Percentiles rank a stretch among this genome's conserved stretches.
Evolutionary conservation across 2,329 filamentous ascomycete genomes (phyloP).

Genomic region (Cercospora citrullina): DNA sequence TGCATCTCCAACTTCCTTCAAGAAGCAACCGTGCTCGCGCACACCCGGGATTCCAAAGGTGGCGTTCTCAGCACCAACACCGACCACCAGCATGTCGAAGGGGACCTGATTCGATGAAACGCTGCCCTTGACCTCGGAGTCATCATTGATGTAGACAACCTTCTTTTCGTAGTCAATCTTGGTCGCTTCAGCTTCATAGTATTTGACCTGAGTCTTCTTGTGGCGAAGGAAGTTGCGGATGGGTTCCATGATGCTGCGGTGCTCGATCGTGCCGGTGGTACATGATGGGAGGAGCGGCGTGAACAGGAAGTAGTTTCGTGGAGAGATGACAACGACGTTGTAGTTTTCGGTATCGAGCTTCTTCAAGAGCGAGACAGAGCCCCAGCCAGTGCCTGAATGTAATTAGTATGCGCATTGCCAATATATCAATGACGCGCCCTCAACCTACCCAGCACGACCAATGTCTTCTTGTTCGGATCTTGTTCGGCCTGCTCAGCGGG

Average conservation of each 20-base stretch:
- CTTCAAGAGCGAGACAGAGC: conserved; percentile 92
- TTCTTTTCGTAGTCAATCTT: conserved; percentile 92
- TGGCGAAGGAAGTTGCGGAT: conserved; percentile 92
- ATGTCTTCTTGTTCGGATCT: conserved; percentile 91
- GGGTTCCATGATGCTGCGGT: conserved; percentile 99
- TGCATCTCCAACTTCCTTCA: conserved; percentile 97
- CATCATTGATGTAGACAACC: conserved; percentile 84
- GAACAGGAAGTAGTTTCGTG: conserved; percentile 99
- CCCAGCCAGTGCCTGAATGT: conserved; percentile 84
- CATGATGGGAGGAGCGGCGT: conserved; percentile 95
- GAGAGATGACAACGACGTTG: conserved; percentile 92
- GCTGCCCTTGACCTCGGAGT: conserved; percentile 86
- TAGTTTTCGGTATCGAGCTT: conserved; percentile 99
- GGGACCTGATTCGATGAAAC: conserved; percentile 82
- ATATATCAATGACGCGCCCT: background rate
- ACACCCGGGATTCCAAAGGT: conserved; percentile 97
- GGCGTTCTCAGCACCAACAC: conserved; percentile 96
- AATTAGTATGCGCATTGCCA: conserved; percentile 17
- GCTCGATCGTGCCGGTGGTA: conserved; percentile 95
- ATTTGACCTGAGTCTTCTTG: conserved; percentile 91
- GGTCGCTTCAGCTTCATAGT: conserved; percentile 95
- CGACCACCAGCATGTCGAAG: conserved; percentile 97
- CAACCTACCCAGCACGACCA: conserved; percentile 82
- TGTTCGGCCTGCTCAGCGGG: conserved; percentile 75
- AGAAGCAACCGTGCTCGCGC: conserved; percentile 90